Base-by-base conservation (phyloP, 2,329 filamentous ascomycete genomes). In the Tolypocladium inflatum region DNA sequence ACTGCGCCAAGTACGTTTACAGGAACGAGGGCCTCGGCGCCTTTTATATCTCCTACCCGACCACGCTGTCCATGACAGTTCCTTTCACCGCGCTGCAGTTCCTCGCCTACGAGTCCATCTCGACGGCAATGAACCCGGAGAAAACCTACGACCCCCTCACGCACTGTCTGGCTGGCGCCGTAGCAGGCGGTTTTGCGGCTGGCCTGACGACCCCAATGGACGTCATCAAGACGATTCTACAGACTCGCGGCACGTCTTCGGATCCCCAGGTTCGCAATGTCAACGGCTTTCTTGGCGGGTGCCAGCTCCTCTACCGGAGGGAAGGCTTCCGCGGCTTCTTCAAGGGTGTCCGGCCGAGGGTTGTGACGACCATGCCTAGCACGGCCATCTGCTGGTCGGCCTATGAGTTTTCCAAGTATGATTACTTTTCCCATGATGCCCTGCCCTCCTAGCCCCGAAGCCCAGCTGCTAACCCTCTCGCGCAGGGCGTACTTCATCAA, bases 331-430 rank as follows among this genome's bases (percentile, higher is more conserved):
- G 78, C 58, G 94, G 94, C 4, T 99, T 97, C 75, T 92, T 97
- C 77, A 92, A 95, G 70, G 94, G 94, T 50, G 84, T 97, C 70
- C 87, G 89, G 66, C 94, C 94, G 53, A 83, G 94, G 68, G 88
- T 99, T 54, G 86, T 99, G 62, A 97, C 92, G 13, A 96, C 94
- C 1, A 97, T 97, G 89, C 94, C 94, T 23, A 97, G 92, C 76
- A 99, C 94, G 39, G 94, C 94, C n/a, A 99, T 99, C 69, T 99
- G 94, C 80, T 99, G 94, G 94, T 94, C 84, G 43, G 84, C 84
- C 37, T 87, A 87, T 65, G 84, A 87, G 67, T 84, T 84, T 62
- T 87, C 82, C 65, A 87, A 87, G 84, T 86, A 74, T 67, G 82
- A 76, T 55, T 26, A 33, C 35, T 39, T 19, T 2, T 26, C 19